Percentiles rank a stretch among this genome's conserved stretches.
These are phyloP conservation scores for Apiotrichum gracile DNA, from an alignment of 1,284 basidiomycete species.

Conservation along the genomic window DNA sequence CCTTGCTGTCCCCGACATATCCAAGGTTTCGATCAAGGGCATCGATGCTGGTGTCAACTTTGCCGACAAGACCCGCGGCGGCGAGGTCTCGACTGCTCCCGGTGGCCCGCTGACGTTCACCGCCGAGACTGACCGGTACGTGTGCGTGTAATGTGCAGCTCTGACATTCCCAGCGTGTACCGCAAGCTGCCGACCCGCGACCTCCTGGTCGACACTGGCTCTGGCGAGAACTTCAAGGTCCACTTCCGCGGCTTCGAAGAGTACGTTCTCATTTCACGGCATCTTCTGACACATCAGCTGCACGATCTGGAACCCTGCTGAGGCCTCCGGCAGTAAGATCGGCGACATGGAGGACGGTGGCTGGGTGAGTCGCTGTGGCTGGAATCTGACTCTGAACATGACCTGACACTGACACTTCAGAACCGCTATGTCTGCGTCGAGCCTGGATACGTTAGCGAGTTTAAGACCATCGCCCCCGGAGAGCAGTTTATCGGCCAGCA, in stretches of 20 bases:
- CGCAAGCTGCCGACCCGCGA: constrained; percentile 35
- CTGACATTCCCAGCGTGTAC: constrained; percentile 30
- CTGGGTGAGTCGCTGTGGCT: constrained; percentile 56
- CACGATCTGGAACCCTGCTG: constrained; percentile 74
- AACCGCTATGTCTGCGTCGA: constrained; percentile 76
- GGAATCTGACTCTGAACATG: neutral
- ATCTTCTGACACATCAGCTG: constrained; percentile 10
- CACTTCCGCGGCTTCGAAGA: constrained; percentile 55
- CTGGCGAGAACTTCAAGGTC: constrained; percentile 51
- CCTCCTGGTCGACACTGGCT: constrained; percentile 32
- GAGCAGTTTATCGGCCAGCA: constrained; percentile 70
- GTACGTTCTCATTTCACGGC: constrained; percentile 48
- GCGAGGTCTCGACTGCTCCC: constrained; percentile 21
- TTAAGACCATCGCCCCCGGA: constrained; percentile 54
- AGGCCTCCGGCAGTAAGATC: constrained; percentile 62
- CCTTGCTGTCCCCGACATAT: constrained; percentile 60
- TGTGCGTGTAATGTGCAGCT: neutral
- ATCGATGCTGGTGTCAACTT: constrained; percentile 56
- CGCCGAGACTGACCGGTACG: constrained; percentile 37
- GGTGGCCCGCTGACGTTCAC: constrained; percentile 35
- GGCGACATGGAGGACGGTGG: constrained; percentile 78
- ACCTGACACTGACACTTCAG: constrained; percentile 45
- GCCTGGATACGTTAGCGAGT: constrained; percentile 63
- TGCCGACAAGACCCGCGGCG: constrained; percentile 60
- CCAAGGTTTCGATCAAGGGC: constrained; percentile 33